These are phyloP conservation scores for Globisporangium carolinianum DNA, from an alignment of 352 stramenopile genomes.

Conservation along the genomic window DNA sequence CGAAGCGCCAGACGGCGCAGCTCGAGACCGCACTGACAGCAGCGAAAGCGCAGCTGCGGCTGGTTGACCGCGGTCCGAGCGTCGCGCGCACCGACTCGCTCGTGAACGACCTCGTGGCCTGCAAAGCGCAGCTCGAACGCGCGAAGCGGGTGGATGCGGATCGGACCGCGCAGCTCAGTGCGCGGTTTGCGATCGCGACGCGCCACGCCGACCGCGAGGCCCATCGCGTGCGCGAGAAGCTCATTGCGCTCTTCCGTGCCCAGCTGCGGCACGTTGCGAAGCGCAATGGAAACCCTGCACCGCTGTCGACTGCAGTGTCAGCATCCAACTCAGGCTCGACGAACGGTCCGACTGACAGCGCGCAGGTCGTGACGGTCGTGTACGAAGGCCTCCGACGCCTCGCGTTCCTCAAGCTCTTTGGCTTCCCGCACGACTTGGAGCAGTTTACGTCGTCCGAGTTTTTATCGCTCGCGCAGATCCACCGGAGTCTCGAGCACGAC, in stretches of 20 bases:
- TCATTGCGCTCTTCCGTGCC: slow-evolving; percentile 32
- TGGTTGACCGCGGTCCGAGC: slow-evolving; percentile 54
- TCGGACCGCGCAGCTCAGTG: slow-evolving; percentile 30
- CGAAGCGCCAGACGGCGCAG: slow-evolving; percentile 36
- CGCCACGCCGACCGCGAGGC: slow-evolving; percentile 50
- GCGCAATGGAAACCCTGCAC: slow-evolving; percentile 16
- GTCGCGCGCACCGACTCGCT: slow-evolving; percentile 41
- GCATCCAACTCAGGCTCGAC: slow-evolving; percentile 1
- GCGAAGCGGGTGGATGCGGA: slow-evolving; percentile 47
- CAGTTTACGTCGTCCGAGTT: slow-evolving; percentile 51
- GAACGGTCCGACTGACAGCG: slow-evolving; percentile 7
- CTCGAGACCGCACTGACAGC: slow-evolving; percentile 32
- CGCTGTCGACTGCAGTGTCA: neutral
- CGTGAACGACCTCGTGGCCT: slow-evolving; percentile 31
- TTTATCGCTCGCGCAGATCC: slow-evolving; percentile 31
- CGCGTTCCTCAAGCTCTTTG: slow-evolving; percentile 60
- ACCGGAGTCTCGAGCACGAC: slow-evolving; percentile 34
- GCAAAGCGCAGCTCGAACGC: slow-evolving; percentile 40
- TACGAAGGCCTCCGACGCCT: slow-evolving; percentile 52
- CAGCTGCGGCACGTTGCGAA: slow-evolving; percentile 46
- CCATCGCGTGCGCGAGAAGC: slow-evolving; percentile 33
- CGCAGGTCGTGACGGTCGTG: slow-evolving; percentile 27
- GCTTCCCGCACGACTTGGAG: slow-evolving; percentile 36
- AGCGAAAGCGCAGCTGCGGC: slow-evolving; percentile 40
- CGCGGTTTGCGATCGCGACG: slow-evolving; percentile 43